Evolutionary conservation across 148 eudicot genomes (phyloP).

Genomic region (Oxyria digyna): DNA sequence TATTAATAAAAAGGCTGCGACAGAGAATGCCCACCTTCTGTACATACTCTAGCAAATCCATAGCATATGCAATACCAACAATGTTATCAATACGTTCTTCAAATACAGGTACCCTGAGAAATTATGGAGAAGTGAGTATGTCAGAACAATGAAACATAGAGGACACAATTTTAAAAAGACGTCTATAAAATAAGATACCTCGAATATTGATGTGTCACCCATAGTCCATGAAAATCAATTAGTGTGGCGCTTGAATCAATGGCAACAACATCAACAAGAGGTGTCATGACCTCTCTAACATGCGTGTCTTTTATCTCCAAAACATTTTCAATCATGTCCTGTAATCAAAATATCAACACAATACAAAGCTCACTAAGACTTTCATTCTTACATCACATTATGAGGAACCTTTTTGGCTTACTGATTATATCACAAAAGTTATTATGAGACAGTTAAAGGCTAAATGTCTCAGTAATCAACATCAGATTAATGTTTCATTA

Average conservation of each 20-base stretch:
- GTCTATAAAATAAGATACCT: conserved; percentile 29
- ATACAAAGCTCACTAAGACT: neutral
- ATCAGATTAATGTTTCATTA: neutral
- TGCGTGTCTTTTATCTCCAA: conserved; percentile 95
- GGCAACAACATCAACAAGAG: conserved; percentile 97
- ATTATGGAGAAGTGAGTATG: conserved; percentile 4
- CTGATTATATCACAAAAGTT: neutral
- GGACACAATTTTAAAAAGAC: neutral
- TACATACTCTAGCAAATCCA: conserved; percentile 89
- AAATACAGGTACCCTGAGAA: conserved; percentile 80
- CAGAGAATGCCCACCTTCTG: conserved; percentile 50
- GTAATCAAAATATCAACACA: conserved; percentile 16
- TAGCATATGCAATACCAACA: conserved; percentile 96
- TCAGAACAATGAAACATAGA: conserved; percentile 7
- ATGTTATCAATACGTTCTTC: conserved; percentile 95
- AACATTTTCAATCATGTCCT: conserved; percentile 99
- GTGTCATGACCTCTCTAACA: conserved; percentile 99
- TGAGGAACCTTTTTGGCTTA: neutral
- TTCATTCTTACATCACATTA: neutral
- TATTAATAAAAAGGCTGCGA: neutral
- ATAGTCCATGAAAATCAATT: conserved; percentile 74
- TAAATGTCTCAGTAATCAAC: neutral
- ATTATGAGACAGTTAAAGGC: neutral
- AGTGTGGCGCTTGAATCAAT: conserved; percentile 89
- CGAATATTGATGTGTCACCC: conserved; percentile 96